Conservation (phyloP, 306 rosid species). For the Cajanus cajan region DNA sequence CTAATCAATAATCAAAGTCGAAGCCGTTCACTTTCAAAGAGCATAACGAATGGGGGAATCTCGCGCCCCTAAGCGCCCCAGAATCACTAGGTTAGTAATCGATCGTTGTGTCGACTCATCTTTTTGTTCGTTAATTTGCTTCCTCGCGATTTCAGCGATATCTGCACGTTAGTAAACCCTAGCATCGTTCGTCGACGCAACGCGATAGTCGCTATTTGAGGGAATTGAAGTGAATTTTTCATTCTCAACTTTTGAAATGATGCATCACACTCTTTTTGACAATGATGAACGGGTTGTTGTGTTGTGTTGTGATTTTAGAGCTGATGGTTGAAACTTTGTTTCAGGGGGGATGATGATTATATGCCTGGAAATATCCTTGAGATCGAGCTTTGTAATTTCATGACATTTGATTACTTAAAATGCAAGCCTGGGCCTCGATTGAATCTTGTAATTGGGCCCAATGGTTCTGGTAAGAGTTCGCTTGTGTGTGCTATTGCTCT, state of each 20-base stretch:
- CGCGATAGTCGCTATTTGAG: background rate
- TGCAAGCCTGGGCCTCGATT: conserved; percentile 88
- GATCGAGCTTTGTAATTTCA: conserved; percentile 85
- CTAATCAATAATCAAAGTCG: conserved; percentile 31
- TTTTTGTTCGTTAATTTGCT: background rate
- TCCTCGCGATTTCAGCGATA: background rate
- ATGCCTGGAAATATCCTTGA: conserved; percentile 91
- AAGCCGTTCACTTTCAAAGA: background rate
- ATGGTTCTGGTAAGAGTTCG: conserved; percentile 97
- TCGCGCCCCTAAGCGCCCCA: conserved; percentile 72
- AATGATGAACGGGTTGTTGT: background rate
- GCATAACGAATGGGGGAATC: conserved; percentile 53
- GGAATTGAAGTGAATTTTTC: background rate
- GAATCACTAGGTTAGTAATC: conserved; percentile 53
- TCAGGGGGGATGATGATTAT: conserved; percentile 94
- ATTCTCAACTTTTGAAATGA: background rate
- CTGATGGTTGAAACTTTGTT: conserved; percentile 30
- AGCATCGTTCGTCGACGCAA: background rate
- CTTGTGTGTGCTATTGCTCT: conserved; percentile 96
- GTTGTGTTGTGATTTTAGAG: conserved; percentile 9
- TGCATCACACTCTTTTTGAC: background rate
- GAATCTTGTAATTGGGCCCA: conserved; percentile 95
- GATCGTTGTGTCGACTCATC: background rate
- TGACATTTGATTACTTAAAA: conserved; percentile 78
- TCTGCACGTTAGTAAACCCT: background rate